Evolutionary conservation across 1,139 yeast species (phyloP).

Genomic region (Zygosaccharomyces pseudobailii): DNA sequence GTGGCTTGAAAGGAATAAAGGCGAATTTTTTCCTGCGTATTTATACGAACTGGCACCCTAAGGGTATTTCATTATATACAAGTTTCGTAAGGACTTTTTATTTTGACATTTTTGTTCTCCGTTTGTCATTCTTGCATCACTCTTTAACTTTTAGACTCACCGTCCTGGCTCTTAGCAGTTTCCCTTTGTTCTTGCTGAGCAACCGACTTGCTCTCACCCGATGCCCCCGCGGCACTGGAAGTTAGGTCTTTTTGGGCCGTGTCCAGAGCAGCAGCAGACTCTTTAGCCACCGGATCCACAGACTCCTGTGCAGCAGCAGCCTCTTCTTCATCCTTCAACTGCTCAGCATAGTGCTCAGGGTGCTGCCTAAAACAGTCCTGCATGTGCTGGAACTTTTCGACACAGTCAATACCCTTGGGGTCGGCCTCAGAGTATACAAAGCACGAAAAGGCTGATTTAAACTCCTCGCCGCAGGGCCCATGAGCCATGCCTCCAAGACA

Average conservation of each 20-base stretch:
- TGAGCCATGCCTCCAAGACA: conserved; percentile 99
- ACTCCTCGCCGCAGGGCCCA: conserved; percentile 98
- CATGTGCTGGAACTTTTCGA: conserved; percentile 87
- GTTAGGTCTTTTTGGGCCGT: background rate
- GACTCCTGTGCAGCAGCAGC: conserved; percentile 18
- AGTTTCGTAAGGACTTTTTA: background rate
- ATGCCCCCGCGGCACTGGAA: background rate
- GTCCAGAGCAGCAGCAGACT: conserved; percentile 2
- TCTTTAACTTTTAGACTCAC: background rate
- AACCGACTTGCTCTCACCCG: background rate
- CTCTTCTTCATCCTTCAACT: conserved; percentile 67
- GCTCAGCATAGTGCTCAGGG: conserved; percentile 94
- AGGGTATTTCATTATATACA: conserved; percentile 2
- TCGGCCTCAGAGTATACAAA: conserved; percentile 92
- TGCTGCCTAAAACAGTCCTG: conserved; percentile 89
- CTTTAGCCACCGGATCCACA: background rate
- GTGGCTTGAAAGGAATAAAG: conserved; percentile 35
- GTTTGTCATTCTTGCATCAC: background rate
- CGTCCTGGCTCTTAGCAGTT: background rate
- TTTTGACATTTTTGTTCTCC: too few relatives aligned
- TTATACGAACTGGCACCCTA: conserved; percentile 26
- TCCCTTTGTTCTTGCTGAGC: background rate
- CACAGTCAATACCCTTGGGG: conserved; percentile 96
- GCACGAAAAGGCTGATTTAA: conserved; percentile 93
- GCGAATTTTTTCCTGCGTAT: conserved; percentile 31